Base-by-base conservation (phyloP, 495 filamentous ascomycete genomes). In the Penicillium samsonianum region DNA sequence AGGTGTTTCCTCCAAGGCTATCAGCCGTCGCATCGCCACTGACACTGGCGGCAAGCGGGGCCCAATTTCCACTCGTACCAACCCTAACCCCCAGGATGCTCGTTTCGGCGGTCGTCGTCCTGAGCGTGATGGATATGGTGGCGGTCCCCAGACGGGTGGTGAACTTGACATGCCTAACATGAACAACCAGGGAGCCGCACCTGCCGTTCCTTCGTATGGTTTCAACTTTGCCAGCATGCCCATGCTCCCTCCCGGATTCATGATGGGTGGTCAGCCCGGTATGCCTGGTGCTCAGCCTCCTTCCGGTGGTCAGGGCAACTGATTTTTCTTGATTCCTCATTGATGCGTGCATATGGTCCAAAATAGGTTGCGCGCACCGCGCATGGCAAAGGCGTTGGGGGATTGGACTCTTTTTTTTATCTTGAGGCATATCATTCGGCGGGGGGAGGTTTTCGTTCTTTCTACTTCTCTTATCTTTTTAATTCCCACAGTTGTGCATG, bases 1-100 rank as follows among this genome's bases (percentile, higher is more conserved):
- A 41, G 94, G 94, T 49, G 95, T 98, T 12, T 96, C 92, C 5
- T 96, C 92, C 3, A 98, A 98, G 77, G 91, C 91, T 11, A 94
- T 96, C 61, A 91, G 88, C 66, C 80, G 90, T 55, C 89, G 91
- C 19, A 90, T 92, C 80, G 82, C 85, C 58, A 91, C 87, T 11
- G 89, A 91, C 65, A 86, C 86, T 58, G 85, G 85, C 28, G 89
- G 89, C 40, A 84, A 82, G 61, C 85, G 87, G 58, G 89, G 89
- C 1, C 87, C 88, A 16, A 85, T 88, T 51, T 90, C 88, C 1
- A 85, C 81, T 52, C 83, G 87, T 11, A 75, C 78, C 37, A 75
- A 79, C 62, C 50, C 49, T 14, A 53, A 33, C 25, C n/a, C 38
- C 14, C 76, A 70, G 40, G 77, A 80, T 65, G 70, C 50, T 33